Base-by-base conservation (phyloP, 306 rosid species). In the Vicia sativa region DNA sequence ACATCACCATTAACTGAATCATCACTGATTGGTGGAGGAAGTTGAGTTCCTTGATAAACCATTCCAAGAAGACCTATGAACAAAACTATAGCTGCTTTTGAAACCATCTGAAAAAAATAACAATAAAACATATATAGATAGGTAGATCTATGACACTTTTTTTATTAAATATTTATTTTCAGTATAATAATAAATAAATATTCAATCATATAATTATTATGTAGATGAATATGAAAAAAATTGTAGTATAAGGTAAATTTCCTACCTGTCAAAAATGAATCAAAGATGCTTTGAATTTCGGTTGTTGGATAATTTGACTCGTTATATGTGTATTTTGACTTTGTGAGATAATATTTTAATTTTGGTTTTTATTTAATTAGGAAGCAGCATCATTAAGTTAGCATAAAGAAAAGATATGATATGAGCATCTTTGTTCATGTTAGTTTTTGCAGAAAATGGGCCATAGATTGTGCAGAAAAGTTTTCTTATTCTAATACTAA, bases 21-120 rank as follows among this genome's bases (percentile, higher is more conserved):
- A 38, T 65, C 29, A 10, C 4, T 13, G 0, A 71, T 80, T 26
- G 86, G 85, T 9, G 88, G 85, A 12, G 86, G 89, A n/a, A 81
- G 80, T 68, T 81, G 82, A 37, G 84, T 72, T 13, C 82, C 87
- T 81, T 84, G 85, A 71, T 84, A 86, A 79, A 79, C 78, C 87
- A 86, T 83, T 79, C 97, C 97, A 35, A 88, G 69, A 70, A 88
- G 79, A 67, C 92, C 91, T 49, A 88, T 77, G 73, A 85, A 56
- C 87, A 83, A 69, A 42, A 81, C 80, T 66, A 71, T 70, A 23
- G 81, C 89, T 12, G 81, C 74, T 68, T 68, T 81, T 63, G 92
- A 81, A 48, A 87, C 65, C 87, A 82, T 85, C 72, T 78, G 80
- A 66, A 70, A 67, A 67, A 44, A 72, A 25, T 25, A 50, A 71